phyloP scores from a whole-genome alignment of 2,329 filamentous ascomycete genomes.

The Phaeophleospora eucalypticola region DNA sequence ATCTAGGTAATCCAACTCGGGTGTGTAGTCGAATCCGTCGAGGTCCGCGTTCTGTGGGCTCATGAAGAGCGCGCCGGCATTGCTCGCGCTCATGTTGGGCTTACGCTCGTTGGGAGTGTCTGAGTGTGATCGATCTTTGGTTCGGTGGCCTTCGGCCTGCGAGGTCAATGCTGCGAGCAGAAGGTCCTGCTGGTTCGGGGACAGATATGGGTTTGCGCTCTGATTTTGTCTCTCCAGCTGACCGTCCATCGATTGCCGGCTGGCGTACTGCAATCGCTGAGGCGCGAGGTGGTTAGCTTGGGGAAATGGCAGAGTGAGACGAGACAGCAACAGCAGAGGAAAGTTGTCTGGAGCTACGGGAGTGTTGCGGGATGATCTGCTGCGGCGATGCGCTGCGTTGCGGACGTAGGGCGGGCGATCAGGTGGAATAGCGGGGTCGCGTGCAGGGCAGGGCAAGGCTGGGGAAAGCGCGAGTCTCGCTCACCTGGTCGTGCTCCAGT shows the following conservation, averaged over 20 bases:
- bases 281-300: neutral
- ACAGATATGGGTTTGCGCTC: conserved; percentile 40
- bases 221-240: conserved; percentile 16
- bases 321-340: neutral
- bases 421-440: neutral
- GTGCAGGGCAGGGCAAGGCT: conserved; percentile 3
- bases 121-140: conserved; percentile 12
- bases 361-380: conserved; percentile 2
- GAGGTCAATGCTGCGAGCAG: conserved; percentile 47
- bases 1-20: conserved; percentile 79
- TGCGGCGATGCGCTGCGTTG: neutral
- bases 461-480: neutral
- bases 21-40: conserved; percentile 49
- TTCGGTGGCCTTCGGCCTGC: conserved; percentile 28
- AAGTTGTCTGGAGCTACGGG: too few species aligned
- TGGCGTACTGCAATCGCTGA: neutral
- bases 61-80: conserved; percentile 24
- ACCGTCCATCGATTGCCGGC: conserved; percentile 12
- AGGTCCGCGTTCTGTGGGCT: conserved; percentile 27
- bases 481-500: neutral
- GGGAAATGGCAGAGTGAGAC: neutral
- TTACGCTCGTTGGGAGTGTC: conserved; percentile 10
- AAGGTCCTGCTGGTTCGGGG: conserved; percentile 42
- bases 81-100: conserved; percentile 22
- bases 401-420: neutral